Percentiles rank a stretch among this genome's conserved stretches.
phyloP scores from a whole-genome alignment of 805 yeast species.

The Blastobotrys attinorum region DNA sequence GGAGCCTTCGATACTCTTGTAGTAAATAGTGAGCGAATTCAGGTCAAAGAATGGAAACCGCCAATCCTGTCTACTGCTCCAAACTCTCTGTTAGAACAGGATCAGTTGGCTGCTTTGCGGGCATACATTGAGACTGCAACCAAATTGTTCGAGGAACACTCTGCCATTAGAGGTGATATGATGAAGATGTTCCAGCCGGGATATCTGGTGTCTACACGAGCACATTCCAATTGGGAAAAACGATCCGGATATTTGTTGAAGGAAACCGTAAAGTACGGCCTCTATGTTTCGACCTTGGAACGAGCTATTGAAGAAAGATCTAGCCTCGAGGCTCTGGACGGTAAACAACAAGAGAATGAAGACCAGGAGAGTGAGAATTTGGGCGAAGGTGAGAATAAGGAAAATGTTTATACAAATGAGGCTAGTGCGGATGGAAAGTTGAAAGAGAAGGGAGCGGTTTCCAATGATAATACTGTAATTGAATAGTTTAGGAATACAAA shows the following conservation, averaged over 20 bases:
- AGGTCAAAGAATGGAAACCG: conserved; percentile 27
- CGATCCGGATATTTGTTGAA: conserved; percentile 21
- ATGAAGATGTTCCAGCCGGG: conserved; percentile 26
- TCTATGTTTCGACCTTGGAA: conserved; percentile 19
- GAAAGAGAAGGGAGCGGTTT: too few species aligned
- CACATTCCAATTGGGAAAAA: conserved; percentile 27
- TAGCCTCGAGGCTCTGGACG: conserved; percentile 2
- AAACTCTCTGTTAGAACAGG: conserved; percentile 21
- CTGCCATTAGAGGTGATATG: conserved; percentile 31
- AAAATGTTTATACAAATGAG: too few species aligned
- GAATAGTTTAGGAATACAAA: too few species aligned
- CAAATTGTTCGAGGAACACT: conserved; percentile 36
- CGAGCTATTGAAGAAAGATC: conserved; percentile 17
- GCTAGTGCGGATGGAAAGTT: too few species aligned
- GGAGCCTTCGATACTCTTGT: conserved; percentile 13
- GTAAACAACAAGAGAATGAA: too few species aligned
- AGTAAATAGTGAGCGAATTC: conserved; percentile 15
- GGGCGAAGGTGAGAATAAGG: too few species aligned
- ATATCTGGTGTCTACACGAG: conserved; percentile 18
- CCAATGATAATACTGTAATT: too few species aligned
- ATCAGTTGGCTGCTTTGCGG: conserved; percentile 35
- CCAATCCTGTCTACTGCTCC: conserved; percentile 21
- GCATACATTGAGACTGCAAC: conserved; percentile 34
- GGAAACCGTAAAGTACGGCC: conserved; percentile 23
- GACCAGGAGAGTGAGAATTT: too few species aligned